Evolutionary conservation across 345 rosid genomes (phyloP).

Genomic region (Angophora floribunda): DNA sequence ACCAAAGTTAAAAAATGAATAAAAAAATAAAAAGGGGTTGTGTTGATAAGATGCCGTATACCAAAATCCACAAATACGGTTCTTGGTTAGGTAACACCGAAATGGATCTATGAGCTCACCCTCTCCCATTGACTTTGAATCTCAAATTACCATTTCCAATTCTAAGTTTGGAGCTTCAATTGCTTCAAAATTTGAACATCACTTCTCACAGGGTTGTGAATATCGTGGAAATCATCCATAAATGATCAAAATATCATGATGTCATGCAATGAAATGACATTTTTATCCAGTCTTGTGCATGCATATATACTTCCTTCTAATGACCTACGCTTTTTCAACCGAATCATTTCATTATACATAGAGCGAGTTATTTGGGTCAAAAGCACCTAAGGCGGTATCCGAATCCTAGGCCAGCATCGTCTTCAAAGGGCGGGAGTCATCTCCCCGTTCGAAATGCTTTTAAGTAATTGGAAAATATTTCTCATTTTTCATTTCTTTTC

Average conservation of each 20-base stretch:
- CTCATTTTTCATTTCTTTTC: background rate
- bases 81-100: background rate
- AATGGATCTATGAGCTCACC: background rate
- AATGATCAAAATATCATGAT: background rate
- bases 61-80: background rate
- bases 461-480: background rate
- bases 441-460: rapidly evolving
- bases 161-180: background rate
- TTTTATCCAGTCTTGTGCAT: background rate
- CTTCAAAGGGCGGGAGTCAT: background rate
- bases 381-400: background rate
- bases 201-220: too few relatives aligned
- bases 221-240: background rate
- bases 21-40: background rate
- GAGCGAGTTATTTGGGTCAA: background rate
- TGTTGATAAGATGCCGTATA: background rate
- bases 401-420: background rate
- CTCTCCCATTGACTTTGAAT: background rate
- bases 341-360: background rate
- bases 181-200: background rate
- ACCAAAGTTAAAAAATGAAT: background rate
- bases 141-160: background rate
- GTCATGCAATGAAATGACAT: too few relatives aligned
- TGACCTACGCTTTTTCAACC: background rate
- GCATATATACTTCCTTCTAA: rapidly evolving